Evolutionary conservation across 139 green algal species (phyloP).

Genomic region (Pedinophyceae sp.): DNA sequence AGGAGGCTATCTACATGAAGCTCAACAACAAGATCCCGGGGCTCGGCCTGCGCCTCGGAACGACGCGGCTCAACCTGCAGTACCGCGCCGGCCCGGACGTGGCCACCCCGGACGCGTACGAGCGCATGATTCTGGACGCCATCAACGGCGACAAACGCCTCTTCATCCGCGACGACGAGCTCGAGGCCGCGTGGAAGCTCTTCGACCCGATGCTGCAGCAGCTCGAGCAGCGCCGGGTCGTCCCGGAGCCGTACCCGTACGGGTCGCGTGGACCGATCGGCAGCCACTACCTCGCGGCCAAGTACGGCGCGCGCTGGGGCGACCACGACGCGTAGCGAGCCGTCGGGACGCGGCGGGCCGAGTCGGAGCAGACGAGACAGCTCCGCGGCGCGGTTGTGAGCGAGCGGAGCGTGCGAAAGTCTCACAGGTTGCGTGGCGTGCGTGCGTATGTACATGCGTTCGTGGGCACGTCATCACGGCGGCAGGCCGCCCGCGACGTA

Average conservation of each 20-base stretch:
- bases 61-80: constrained; percentile 78
- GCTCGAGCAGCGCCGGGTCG: constrained; percentile 25
- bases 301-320: constrained; percentile 89
- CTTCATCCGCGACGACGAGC: constrained; percentile 86
- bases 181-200: constrained; percentile 83
- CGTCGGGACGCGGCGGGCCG: too few relatives aligned
- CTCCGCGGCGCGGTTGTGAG: too few relatives aligned
- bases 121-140: constrained; percentile 94
- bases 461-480: too few relatives aligned
- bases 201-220: constrained; percentile 84
- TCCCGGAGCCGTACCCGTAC: constrained; percentile 95
- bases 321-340: too few relatives aligned
- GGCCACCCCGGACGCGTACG: constrained; percentile 81
- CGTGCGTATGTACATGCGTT: too few relatives aligned
- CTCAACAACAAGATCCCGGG: constrained; percentile 99
- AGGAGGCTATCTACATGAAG: constrained; percentile 97
- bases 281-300: constrained; percentile 91
- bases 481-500: constrained; percentile 34
- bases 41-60: constrained; percentile 79
- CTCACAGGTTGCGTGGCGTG: too few relatives aligned
- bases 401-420: too few relatives aligned
- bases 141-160: constrained; percentile 75
- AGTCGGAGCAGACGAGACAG: too few relatives aligned
- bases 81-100: constrained; percentile 41
- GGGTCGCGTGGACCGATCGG: constrained; percentile 86